phyloP scores from a whole-genome alignment of 192 early-diverging fungal species.

The Entomortierella lignicola region DNA sequence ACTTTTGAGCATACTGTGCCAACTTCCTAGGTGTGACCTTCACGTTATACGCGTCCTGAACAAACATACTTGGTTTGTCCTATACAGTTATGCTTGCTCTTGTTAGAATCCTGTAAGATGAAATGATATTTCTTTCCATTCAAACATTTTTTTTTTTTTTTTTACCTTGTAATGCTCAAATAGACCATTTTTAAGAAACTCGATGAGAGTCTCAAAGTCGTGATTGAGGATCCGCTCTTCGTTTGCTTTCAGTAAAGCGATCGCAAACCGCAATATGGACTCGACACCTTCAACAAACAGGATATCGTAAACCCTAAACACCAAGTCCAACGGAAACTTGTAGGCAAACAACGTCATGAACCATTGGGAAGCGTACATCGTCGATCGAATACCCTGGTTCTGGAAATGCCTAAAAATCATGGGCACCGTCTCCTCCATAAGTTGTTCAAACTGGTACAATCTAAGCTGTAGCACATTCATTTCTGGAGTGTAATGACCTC shows the following conservation, averaged over 20 bases:
- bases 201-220: conserved; percentile 87
- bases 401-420: conserved; percentile 82
- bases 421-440: conserved; percentile 87
- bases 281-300: conserved; percentile 96
- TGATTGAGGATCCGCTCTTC: conserved; percentile 80
- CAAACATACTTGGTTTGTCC: conserved; percentile 78
- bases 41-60: conserved; percentile 85
- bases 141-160: not conserved
- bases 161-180: conserved; percentile 85
- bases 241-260: conserved; percentile 90
- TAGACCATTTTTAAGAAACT: conserved; percentile 90
- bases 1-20: conserved; percentile 77
- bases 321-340: conserved; percentile 93
- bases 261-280: conserved; percentile 82
- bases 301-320: conserved; percentile 93
- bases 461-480: conserved; percentile 92
- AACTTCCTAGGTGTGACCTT: conserved; percentile 77
- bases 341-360: conserved; percentile 99
- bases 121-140: not conserved
- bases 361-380: conserved; percentile 99
- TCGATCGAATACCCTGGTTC: conserved; percentile 83
- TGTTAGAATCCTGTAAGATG: not conserved
- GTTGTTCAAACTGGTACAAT: conserved; percentile 89
- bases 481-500: conserved; percentile 88
- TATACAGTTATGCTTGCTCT: conserved; percentile 8